phyloP scores from a whole-genome alignment of 192 early-diverging fungal species.

The Coemansia sp. region DNA sequence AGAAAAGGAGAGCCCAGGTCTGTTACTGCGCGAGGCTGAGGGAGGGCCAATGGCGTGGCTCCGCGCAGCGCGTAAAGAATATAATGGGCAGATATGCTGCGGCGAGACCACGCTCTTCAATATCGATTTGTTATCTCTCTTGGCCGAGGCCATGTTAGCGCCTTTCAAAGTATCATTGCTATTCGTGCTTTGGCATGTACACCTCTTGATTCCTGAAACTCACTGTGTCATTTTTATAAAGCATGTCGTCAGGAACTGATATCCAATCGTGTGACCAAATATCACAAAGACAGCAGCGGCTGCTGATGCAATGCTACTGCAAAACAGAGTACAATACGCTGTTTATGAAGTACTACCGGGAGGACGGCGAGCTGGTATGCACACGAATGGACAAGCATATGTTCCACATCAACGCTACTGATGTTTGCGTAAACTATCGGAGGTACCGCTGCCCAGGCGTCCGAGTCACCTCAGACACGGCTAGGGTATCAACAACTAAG shows the following conservation, averaged over 20 bases:
- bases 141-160: background rate
- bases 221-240: background rate
- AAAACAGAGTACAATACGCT: slow-evolving; percentile 36
- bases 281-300: slow-evolving; percentile 25
- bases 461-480: background rate
- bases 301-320: slow-evolving; percentile 45
- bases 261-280: slow-evolving; percentile 30
- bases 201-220: background rate
- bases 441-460: slow-evolving; percentile 29
- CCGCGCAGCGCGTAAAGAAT: background rate
- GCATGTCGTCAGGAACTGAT: slow-evolving; percentile 8
- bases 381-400: slow-evolving; percentile 29
- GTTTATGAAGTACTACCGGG: slow-evolving; percentile 29
- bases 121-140: background rate
- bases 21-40: background rate
- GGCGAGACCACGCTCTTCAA: slow-evolving; percentile 8
- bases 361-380: slow-evolving; percentile 17
- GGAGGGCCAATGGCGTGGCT: background rate
- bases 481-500: slow-evolving; percentile 15
- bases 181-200: background rate
- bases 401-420: slow-evolving; percentile 21
- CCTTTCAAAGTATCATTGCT: background rate
- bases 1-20: background rate
- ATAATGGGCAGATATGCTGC: background rate
- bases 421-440: slow-evolving; percentile 21